Percentiles rank a stretch among this genome's conserved stretches.
Evolutionary conservation across 2,329 filamentous ascomycete species (phyloP).

Genomic region (Cladosporium halotolerans): DNA sequence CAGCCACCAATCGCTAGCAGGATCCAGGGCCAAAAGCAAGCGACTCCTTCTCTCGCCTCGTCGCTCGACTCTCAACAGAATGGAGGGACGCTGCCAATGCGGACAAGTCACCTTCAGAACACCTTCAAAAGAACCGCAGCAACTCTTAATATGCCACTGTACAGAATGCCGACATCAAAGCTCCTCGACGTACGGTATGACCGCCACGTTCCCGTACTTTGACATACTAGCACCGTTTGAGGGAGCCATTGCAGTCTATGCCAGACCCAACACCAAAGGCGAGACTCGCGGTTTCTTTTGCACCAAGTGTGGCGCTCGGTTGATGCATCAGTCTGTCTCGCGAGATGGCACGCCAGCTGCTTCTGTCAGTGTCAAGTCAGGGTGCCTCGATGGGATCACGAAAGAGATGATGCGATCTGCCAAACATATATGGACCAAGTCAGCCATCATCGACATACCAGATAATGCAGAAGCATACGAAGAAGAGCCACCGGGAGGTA

Average conservation of each 20-base stretch:
- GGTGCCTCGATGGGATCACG: background rate
- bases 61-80: background rate
- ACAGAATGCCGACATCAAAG: slow-evolving; percentile 14
- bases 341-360: background rate
- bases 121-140: background rate
- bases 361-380: slow-evolving; percentile 7
- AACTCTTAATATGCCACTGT: slow-evolving; percentile 12
- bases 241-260: slow-evolving; percentile 1
- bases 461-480: slow-evolving; percentile 3
- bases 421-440: slow-evolving; percentile 11
- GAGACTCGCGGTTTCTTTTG: slow-evolving; percentile 6
- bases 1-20: no score
- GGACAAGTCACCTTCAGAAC: slow-evolving; percentile 8
- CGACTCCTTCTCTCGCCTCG: no score
- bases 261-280: background rate
- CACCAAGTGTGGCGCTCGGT: slow-evolving; percentile 4
- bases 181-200: slow-evolving; percentile 13
- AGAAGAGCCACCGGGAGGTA: slow-evolving; percentile 11
- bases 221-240: background rate
- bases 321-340: slow-evolving; percentile 9
- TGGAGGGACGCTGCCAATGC: slow-evolving; percentile 14
- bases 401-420: slow-evolving; percentile 11
- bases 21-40: no score
- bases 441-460: slow-evolving; percentile 10
- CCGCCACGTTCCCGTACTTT: slow-evolving; percentile 12